Percentiles rank a stretch among this genome's conserved stretches.
Evolutionary conservation across 495 filamentous ascomycete genomes (phyloP).

Genomic region (Penicillium herquei): DNA sequence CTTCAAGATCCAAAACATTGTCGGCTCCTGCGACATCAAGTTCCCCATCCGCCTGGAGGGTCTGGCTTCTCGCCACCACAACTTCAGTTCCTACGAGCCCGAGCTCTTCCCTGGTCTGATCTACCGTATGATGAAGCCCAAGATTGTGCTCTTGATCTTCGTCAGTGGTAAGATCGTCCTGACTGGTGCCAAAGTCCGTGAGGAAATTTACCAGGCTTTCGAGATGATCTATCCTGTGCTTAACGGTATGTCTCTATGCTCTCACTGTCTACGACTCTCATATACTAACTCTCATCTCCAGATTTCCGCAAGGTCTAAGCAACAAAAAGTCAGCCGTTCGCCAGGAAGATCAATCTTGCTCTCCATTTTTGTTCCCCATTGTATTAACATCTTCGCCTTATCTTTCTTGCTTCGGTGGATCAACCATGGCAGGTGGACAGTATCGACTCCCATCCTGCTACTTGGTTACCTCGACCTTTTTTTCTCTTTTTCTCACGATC

Average conservation of each 20-base stretch:
- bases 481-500: constrained; percentile 32
- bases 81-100: constrained; percentile 98
- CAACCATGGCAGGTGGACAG: constrained; percentile 20
- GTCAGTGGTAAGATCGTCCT: constrained; percentile 98
- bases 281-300: constrained; percentile 33
- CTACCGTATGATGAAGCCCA: constrained; percentile 99
- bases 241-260: constrained; percentile 63
- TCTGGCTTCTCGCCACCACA: constrained; percentile 92
- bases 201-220: constrained; percentile 98
- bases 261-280: neutral
- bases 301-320: constrained; percentile 67
- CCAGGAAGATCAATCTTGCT: constrained; percentile 24
- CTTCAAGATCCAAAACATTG: constrained; percentile 99
- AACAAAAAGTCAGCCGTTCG: constrained; percentile 14
- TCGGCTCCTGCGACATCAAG: constrained; percentile 98
- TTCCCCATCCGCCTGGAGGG: constrained; percentile 98
- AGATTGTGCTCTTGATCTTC: constrained; percentile 98
- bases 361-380: constrained; percentile 40
- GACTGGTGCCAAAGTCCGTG: constrained; percentile 95
- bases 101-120: constrained; percentile 99
- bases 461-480: neutral
- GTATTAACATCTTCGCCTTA: constrained; percentile 56
- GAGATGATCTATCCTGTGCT: constrained; percentile 99
- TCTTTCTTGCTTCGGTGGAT: constrained; percentile 38
- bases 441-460: neutral